A percentile compares a stretch with the other conserved stretches of the same genome.
phyloP scores from a whole-genome alignment of 164 flowering plant genomes.

The Tetracentron sinense region DNA sequence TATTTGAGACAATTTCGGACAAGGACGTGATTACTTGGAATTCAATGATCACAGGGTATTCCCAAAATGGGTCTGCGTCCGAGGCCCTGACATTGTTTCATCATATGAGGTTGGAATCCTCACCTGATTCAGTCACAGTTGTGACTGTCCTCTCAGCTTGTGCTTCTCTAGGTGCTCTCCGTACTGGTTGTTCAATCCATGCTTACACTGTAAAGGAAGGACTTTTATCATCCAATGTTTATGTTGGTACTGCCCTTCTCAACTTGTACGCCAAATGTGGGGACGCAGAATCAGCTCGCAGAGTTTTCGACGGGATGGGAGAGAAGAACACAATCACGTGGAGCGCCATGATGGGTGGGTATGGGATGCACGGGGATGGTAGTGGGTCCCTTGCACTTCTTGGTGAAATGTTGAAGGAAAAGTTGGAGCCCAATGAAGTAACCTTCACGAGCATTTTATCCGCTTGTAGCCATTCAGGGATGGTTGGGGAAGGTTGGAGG shows the following conservation, averaged over 20 bases:
- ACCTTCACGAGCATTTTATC: slow-evolving; percentile 56
- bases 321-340: slow-evolving; percentile 54
- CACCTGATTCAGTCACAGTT: slow-evolving; percentile 60
- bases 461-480: slow-evolving; percentile 74
- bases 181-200: slow-evolving; percentile 54
- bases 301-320: slow-evolving; percentile 53
- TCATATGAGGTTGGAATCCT: slow-evolving; percentile 39
- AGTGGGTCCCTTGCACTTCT: slow-evolving; percentile 43
- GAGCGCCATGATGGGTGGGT: slow-evolving; percentile 71
- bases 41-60: slow-evolving; percentile 61
- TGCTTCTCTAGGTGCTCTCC: slow-evolving; percentile 43
- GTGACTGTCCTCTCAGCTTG: slow-evolving; percentile 57
- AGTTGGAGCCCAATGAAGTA: slow-evolving; percentile 53
- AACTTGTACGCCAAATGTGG: slow-evolving; percentile 76
- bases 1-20: slow-evolving; percentile 39
- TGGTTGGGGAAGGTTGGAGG: slow-evolving; percentile 59
- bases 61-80: slow-evolving; percentile 41
- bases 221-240: slow-evolving; percentile 37
- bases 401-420: slow-evolving; percentile 48
- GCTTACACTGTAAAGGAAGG: slow-evolving; percentile 51
- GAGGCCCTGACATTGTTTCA: slow-evolving; percentile 48
- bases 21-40: slow-evolving; percentile 70
- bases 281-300: slow-evolving; percentile 45
- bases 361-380: slow-evolving; percentile 66
- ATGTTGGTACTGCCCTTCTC: slow-evolving; percentile 61